These are phyloP conservation scores for Eragrostis tef DNA, from an alignment of 202 grass and related monocot genomes.

Conservation along the genomic window DNA sequence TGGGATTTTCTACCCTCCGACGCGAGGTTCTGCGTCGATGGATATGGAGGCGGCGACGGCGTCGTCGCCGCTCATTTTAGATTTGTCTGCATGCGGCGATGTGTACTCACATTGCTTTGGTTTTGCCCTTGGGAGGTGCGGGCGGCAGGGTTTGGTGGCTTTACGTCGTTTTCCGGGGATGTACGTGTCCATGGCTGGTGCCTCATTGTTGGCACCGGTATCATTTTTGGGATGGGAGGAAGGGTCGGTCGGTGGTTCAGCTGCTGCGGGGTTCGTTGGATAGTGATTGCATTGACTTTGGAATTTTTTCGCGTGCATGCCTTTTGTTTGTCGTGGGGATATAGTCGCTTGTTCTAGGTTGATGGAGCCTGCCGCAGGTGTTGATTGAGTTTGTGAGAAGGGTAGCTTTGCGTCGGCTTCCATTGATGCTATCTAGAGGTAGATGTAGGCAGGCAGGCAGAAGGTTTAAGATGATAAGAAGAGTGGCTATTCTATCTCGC, in stretches of 20 bases:
- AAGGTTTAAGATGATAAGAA: not conserved
- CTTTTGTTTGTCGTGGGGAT: not conserved
- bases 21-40: slow-evolving; percentile 18
- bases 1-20: not conserved
- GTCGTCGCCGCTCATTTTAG: not conserved
- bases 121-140: not conserved
- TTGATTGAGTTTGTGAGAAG: not conserved
- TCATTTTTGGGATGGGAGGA: not conserved
- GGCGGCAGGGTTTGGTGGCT: not conserved
- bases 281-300: not conserved
- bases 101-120: slow-evolving; percentile 43
- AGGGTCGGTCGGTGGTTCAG: not conserved
- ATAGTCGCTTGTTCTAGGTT: not conserved
- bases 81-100: slow-evolving; percentile 48
- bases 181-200: slow-evolving; percentile 42
- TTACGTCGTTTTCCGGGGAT: slow-evolving; percentile 51
- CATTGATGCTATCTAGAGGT: not conserved
- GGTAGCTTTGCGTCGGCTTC: not conserved
- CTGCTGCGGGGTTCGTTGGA: not conserved
- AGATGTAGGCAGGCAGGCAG: not conserved
- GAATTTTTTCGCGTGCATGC: not conserved
- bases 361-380: not conserved
- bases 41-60: not conserved
- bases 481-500: not conserved
- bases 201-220: not conserved